phyloP scores from a whole-genome alignment of 768 basidiomycete genomes.

The Tubosaeta sp. region DNA sequence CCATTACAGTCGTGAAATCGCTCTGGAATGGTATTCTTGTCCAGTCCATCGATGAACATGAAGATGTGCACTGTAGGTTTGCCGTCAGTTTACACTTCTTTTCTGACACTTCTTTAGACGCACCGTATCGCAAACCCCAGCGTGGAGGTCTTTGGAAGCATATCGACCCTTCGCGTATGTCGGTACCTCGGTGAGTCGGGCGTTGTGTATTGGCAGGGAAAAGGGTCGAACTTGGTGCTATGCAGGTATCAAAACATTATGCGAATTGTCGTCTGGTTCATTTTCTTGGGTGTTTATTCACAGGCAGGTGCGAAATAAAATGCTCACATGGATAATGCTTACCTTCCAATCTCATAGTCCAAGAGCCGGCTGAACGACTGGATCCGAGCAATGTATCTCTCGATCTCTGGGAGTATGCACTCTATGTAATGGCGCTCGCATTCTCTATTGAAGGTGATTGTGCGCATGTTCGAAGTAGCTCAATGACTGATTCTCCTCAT shows the following conservation, averaged over 20 bases:
- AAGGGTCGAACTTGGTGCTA: not conserved
- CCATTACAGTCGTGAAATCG: conserved; percentile 60
- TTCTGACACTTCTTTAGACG: conserved; percentile 43
- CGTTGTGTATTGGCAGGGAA: not conserved
- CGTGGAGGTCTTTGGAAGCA: conserved; percentile 61
- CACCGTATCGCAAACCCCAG: conserved; percentile 57
- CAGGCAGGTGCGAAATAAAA: conserved; percentile 60
- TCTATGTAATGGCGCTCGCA: conserved; percentile 76
- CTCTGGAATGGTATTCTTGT: conserved; percentile 83
- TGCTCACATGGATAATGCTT: not conserved
- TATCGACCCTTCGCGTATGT: conserved; percentile 70
- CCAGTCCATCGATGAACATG: conserved; percentile 68
- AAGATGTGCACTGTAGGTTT: conserved; percentile 72
- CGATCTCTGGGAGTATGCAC: conserved; percentile 74
- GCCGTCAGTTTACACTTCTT: not conserved
- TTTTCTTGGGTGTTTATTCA: conserved; percentile 77
- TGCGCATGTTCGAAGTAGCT: conserved; percentile 1
- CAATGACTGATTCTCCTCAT: conserved; percentile 37
- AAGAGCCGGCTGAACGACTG: conserved; percentile 70
- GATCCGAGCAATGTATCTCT: conserved; percentile 50
- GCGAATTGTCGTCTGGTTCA: conserved; percentile 70
- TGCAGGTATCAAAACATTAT: conserved; percentile 81
- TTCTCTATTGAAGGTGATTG: conserved; percentile 76
- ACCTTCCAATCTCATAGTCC: conserved; percentile 41
- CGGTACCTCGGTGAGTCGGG: conserved; percentile 61